Conservation (phyloP, 768 basidiomycete genomes). For the Kwoniella sp. region DNA sequence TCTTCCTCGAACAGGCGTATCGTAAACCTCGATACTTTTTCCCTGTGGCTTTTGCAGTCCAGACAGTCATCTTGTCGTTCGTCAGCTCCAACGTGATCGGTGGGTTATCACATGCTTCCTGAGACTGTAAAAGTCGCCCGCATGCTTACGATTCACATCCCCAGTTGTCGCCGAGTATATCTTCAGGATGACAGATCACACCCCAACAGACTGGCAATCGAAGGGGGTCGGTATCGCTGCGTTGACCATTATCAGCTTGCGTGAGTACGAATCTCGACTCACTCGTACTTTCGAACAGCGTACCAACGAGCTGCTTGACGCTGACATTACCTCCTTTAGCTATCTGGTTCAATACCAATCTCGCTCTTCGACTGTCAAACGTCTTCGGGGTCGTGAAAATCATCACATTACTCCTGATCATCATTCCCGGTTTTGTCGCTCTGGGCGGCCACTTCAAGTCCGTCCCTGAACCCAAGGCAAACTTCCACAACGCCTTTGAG, state of each 20-base stretch:
- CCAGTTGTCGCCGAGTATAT: conserved; percentile 28
- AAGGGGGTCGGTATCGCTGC: conserved; percentile 31
- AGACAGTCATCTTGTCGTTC: conserved; percentile 34
- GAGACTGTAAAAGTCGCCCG: neutral
- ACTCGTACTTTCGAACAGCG: too few species aligned
- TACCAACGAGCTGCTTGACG: neutral
- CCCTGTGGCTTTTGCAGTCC: conserved; percentile 37
- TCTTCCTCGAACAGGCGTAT: conserved; percentile 40
- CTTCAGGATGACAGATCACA: conserved; percentile 32
- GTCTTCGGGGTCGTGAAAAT: conserved; percentile 30
- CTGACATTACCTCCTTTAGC: neutral
- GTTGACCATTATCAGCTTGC: conserved; percentile 11
- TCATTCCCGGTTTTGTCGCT: conserved; percentile 39
- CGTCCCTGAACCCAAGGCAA: conserved; percentile 31
- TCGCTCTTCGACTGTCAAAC: conserved; percentile 31
- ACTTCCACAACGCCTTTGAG: conserved; percentile 43
- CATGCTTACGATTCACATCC: neutral
- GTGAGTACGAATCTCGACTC: conserved; percentile 6
- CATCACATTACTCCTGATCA: conserved; percentile 31
- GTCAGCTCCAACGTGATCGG: conserved; percentile 33
- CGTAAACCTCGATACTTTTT: conserved; percentile 34
- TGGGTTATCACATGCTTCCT: neutral
- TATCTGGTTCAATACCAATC: conserved; percentile 25
- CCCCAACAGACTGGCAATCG: conserved; percentile 22
- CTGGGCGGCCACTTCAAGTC: conserved; percentile 32